Percentiles rank a stretch among this genome's conserved stretches.
These are phyloP conservation scores for Vicia faba DNA, from an alignment of 306 rosid species.

Conservation along the genomic window DNA sequence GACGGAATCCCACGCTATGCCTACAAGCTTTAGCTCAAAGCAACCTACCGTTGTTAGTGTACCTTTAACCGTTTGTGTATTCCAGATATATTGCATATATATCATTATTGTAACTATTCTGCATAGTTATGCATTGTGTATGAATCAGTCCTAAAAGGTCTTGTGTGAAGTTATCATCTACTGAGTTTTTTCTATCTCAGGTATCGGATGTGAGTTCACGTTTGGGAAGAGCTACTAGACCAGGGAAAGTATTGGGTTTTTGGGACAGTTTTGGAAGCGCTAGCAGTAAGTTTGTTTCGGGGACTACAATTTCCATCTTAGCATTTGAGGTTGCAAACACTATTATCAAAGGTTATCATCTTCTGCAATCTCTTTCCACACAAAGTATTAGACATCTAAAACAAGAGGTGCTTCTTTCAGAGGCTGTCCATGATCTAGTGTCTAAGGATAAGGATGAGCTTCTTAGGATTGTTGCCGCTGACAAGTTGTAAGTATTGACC, in stretches of 20 bases:
- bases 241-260: slow-evolving; percentile 73
- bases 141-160: not conserved
- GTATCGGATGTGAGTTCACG: slow-evolving; percentile 78
- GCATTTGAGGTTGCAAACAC: slow-evolving; percentile 89
- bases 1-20: slow-evolving; percentile 72
- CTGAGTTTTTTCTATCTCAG: slow-evolving; percentile 45
- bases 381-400: slow-evolving; percentile 55
- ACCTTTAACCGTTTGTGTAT: not conserved
- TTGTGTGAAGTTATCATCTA: not conserved
- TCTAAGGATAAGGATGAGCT: slow-evolving; percentile 45
- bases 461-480: slow-evolving; percentile 63
- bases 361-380: slow-evolving; percentile 66
- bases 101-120: slow-evolving; percentile 1
- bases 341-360: slow-evolving; percentile 66
- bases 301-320: slow-evolving; percentile 67
- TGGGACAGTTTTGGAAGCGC: slow-evolving; percentile 80
- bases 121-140: not conserved
- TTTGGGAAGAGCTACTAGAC: slow-evolving; percentile 54
- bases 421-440: slow-evolving; percentile 49
- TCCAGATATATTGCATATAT: no score
- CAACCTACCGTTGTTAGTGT: slow-evolving; percentile 44
- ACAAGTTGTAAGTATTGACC: slow-evolving; percentile 56
- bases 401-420: slow-evolving; percentile 67
- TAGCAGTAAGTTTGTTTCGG: slow-evolving; percentile 62
- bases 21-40: no score